A percentile compares a stretch with the other conserved stretches of the same genome.
Conservation (phyloP, 2,329 filamentous ascomycete genomes). For the Penicillium sp. region DNA sequence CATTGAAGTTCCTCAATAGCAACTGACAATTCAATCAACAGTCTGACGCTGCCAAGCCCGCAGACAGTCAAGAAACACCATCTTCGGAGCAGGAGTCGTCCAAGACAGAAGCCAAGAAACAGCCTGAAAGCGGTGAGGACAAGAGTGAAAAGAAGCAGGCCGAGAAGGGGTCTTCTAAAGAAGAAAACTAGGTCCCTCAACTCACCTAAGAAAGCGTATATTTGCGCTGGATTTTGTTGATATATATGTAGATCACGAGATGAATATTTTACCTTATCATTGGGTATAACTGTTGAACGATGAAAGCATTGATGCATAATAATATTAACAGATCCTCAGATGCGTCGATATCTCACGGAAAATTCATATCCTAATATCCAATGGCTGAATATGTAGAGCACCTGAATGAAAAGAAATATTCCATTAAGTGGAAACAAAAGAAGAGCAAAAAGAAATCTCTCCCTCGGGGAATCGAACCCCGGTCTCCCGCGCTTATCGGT, state of each 20-base stretch:
- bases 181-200: neutral
- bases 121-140: neutral
- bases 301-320: neutral
- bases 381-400: neutral
- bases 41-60: neutral
- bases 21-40: neutral
- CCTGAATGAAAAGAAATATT: no score
- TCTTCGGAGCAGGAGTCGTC: neutral
- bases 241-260: neutral
- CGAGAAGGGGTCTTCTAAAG: neutral
- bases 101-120: neutral
- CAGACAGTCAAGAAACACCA: neutral
- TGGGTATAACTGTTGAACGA: fast-evolving
- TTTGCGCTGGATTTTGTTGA: neutral
- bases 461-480: constrained; percentile 41
- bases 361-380: neutral
- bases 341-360: neutral
- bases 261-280: neutral
- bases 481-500: constrained; percentile 38
- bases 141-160: neutral
- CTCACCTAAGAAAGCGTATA: neutral
- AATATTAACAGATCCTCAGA: neutral
- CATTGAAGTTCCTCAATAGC: neutral
- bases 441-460: constrained; percentile 31
- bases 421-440: neutral